Evolutionary conservation across 192 early-diverging fungal genomes (phyloP).

Genomic region (Lobosporangium transversale): DNA sequence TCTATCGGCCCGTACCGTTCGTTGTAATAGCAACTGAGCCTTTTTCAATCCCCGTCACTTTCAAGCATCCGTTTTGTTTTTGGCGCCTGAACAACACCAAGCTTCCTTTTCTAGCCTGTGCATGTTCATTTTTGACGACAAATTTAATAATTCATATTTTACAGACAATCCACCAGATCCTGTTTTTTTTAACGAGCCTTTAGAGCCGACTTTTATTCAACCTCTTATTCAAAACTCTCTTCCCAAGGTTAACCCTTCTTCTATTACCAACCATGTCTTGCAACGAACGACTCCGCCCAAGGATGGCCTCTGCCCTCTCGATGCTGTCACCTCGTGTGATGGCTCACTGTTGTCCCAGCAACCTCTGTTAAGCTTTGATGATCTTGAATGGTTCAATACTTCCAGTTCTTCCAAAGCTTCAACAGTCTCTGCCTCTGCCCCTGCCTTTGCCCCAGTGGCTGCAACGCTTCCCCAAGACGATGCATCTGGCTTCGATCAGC

Average conservation of each 20-base stretch:
- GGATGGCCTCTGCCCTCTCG: not conserved
- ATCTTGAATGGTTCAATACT: conserved; percentile 22
- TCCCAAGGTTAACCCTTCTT: conserved; percentile 4
- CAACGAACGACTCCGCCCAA: conserved; percentile 4
- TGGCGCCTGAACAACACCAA: conserved; percentile 33
- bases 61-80: conserved; percentile 20
- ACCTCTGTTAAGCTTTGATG: conserved; percentile 29
- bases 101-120: conserved; percentile 33
- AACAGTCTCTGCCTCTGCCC: conserved; percentile 35
- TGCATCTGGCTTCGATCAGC: conserved; percentile 46
- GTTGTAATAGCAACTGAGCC: too few relatives aligned
- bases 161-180: conserved; percentile 34
- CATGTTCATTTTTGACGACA: conserved; percentile 49
- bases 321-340: conserved; percentile 8
- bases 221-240: not conserved
- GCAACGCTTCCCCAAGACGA: conserved; percentile 18
- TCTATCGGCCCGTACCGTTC: too few relatives aligned
- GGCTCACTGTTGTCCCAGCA: conserved; percentile 20
- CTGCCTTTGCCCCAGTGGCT: conserved; percentile 17
- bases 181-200: conserved; percentile 21
- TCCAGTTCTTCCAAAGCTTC: conserved; percentile 17
- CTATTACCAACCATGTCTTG: conserved; percentile 10
- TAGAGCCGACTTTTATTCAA: conserved; percentile 20
- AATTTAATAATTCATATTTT: conserved; percentile 27
- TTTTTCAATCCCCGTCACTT: not conserved